Conservation (phyloP, 495 filamentous ascomycete genomes). For the Corynascus novoguineensis region DNA sequence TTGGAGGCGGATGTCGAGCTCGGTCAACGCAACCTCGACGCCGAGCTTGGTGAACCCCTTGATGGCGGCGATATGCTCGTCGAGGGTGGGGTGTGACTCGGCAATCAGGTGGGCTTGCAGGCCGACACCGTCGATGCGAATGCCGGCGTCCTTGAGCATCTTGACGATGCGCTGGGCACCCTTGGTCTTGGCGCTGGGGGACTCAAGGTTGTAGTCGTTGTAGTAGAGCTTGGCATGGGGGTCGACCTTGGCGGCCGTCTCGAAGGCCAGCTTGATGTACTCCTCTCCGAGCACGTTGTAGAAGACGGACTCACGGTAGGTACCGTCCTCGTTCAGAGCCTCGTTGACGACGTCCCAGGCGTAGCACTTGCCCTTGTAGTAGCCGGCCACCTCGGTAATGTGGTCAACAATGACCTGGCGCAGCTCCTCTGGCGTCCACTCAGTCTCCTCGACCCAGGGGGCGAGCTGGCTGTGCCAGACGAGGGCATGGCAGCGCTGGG, state of each 20-base stretch:
- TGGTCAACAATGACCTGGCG: conserved; percentile 49
- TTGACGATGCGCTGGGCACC: conserved; percentile 52
- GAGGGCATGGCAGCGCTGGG: conserved; percentile 54
- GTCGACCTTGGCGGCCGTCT: conserved; percentile 47
- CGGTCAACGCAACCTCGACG: conserved; percentile 58
- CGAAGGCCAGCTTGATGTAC: conserved; percentile 55
- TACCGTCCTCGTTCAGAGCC: conserved; percentile 61
- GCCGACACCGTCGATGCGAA: conserved; percentile 60
- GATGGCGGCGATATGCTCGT: conserved; percentile 46
- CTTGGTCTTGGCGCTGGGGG: conserved; percentile 28
- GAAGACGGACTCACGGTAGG: conserved; percentile 52
- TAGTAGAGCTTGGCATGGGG: conserved; percentile 59
- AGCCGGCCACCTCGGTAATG: conserved; percentile 47
- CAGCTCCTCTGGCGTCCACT: conserved; percentile 50
- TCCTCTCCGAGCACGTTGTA: conserved; percentile 52
- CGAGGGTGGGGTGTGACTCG: conserved; percentile 45
- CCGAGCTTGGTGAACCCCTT: conserved; percentile 44
- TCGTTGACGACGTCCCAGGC: conserved; percentile 65
- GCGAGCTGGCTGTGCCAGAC: conserved; percentile 60
- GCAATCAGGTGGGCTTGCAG: conserved; percentile 58
- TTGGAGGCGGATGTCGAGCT: conserved; percentile 55
- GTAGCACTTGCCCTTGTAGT: conserved; percentile 54
- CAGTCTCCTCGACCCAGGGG: conserved; percentile 47
- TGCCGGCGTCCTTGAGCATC: conserved; percentile 46
- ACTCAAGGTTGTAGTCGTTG: conserved; percentile 67